Conservation (phyloP, 148 eudicot species). For the Spergularia bocconei region DNA sequence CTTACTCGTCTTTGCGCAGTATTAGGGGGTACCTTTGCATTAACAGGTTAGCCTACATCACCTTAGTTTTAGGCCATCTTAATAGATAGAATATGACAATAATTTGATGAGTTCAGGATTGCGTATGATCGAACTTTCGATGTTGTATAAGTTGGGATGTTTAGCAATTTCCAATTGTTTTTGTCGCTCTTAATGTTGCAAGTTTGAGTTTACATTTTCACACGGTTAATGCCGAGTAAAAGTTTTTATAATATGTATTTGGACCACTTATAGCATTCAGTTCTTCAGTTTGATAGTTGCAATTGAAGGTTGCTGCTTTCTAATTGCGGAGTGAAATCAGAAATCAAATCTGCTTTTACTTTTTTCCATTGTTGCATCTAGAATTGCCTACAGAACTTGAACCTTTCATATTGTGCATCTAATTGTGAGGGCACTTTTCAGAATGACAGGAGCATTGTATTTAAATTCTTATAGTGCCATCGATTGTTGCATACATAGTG, state of each 20-base stretch:
- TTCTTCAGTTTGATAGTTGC: background rate
- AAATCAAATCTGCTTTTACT: background rate
- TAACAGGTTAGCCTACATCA: constrained; percentile 67
- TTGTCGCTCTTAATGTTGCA: background rate
- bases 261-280: background rate
- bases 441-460: background rate
- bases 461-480: no score
- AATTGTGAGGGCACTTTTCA: background rate
- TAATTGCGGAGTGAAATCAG: background rate
- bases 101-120: background rate
- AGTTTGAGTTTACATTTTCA: background rate
- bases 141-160: constrained; percentile 1
- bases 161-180: background rate
- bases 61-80: constrained; percentile 1
- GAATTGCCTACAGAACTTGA: background rate
- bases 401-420: background rate
- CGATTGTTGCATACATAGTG: no score
- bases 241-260: no score
- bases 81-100: background rate
- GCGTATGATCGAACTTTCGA: background rate
- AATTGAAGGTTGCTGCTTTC: background rate
- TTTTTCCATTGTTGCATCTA: background rate
- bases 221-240: background rate
- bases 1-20: constrained; percentile 98
- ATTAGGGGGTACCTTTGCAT: constrained; percentile 96